Evolutionary conservation across 352 stramenopile genomes (phyloP).

Genomic region (Thraustochytrium striatum): DNA sequence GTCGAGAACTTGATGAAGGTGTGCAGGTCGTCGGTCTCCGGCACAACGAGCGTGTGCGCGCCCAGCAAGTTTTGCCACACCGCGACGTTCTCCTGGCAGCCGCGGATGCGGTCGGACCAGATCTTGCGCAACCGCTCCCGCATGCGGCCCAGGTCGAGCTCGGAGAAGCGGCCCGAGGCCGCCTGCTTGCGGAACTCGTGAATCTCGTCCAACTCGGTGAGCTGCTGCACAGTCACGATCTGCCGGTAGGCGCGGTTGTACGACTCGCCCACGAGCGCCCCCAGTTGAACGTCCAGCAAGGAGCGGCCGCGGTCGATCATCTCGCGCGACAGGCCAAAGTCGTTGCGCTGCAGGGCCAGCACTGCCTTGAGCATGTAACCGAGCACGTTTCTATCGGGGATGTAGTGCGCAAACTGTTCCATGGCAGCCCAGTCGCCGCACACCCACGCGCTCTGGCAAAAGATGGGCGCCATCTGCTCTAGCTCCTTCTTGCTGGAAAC

Average conservation of each 20-base stretch:
- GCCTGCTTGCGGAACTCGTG: slow-evolving; percentile 85
- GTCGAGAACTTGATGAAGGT: slow-evolving; percentile 87
- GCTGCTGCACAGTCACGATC: slow-evolving; percentile 92
- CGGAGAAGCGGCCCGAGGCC: slow-evolving; percentile 41
- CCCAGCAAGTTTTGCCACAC: slow-evolving; percentile 88
- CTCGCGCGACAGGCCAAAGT: slow-evolving; percentile 79
- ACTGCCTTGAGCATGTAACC: slow-evolving; percentile 79
- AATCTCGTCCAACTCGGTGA: slow-evolving; percentile 97
- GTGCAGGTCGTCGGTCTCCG: slow-evolving; percentile 76
- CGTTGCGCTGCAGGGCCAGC: slow-evolving; percentile 83
- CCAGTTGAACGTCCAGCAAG: slow-evolving; percentile 87
- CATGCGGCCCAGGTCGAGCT: slow-evolving; percentile 33
- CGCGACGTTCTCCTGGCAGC: slow-evolving; percentile 82
- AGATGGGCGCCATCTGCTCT: slow-evolving; percentile 53
- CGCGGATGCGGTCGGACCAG: slow-evolving; percentile 78
- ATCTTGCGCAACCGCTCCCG: slow-evolving; percentile 63
- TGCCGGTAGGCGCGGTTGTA: slow-evolving; percentile 93
- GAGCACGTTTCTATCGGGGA: slow-evolving; percentile 54
- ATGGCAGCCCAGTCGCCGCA: slow-evolving; percentile 77
- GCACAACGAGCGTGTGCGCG: slow-evolving; percentile 79
- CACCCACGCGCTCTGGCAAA: slow-evolving; percentile 70
- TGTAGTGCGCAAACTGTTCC: slow-evolving; percentile 57
- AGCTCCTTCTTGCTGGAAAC: slow-evolving; percentile 52
- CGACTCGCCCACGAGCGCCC: slow-evolving; percentile 89
- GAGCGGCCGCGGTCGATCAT: slow-evolving; percentile 87